Evolutionary conservation across 1,139 yeast genomes (phyloP), one percentile per base, ranked within the genome.

Genomic region (Yamadazyma blattariae): DNA sequence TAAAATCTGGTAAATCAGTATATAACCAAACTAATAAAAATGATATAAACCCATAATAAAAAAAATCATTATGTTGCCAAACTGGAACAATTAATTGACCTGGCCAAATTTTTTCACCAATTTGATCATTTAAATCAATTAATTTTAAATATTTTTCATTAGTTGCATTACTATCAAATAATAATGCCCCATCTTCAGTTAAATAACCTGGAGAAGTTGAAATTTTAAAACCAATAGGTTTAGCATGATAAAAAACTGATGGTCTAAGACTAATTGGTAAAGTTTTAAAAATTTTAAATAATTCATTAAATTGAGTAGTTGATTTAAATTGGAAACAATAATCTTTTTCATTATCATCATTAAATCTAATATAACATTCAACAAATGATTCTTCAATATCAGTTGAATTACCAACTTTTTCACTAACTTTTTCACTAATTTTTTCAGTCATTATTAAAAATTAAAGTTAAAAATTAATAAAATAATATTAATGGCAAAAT

Each of bases 71-170:
- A 46, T 64, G 70, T 41, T 74, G 71, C 95, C 96, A 92, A 24
- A 72, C 61, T 7, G 98, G 98, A 13, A 88, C 57, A 43, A 90
- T 65, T 58, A 92, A 74, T 66, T 90, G 97, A 31, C 96, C 96
- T 15, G 96, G 96, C 87, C 95, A 82, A 37, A 78, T 72, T 34
- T 75, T 76, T 29, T 82, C 79, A 37, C 75, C 61, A 38, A 85
- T 59, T 31, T 65, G 63, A 44, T 71, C 79, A 33, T 65, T 57
- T 36, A 67, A 61, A 32, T 68, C 64, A 27, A 83, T 69, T 4
- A 51, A 48, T 38, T 64, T 66, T 31, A 71, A 54, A 52, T 70
- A 74, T 50, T 72, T 53, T 32, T 54, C 52, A 29, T 70, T 59
- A 43, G 67, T 71, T 16, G 92, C 82, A 18, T 78, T 72, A 41